phyloP scores from a whole-genome alignment of 2,329 filamentous ascomycete genomes.

The Fusarium coffeatum region DNA sequence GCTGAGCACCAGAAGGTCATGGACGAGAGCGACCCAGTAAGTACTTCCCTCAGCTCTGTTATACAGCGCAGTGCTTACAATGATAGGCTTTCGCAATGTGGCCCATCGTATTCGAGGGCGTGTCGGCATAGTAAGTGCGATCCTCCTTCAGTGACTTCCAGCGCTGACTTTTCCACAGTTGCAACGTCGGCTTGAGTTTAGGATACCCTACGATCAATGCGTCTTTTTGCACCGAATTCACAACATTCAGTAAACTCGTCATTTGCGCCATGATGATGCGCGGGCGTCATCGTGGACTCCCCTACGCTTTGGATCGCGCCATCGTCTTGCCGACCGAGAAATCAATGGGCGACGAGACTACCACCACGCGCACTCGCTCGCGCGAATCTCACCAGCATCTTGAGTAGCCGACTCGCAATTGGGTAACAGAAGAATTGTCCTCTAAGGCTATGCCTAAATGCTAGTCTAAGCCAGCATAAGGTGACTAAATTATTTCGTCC shows the following conservation, averaged over 20 bases:
- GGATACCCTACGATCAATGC: conserved; percentile 48
- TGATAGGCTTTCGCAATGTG: conserved; percentile 48
- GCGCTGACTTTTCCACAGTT: conserved; percentile 40
- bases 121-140: conserved; percentile 49
- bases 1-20: conserved; percentile 46
- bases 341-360: conserved; percentile 26
- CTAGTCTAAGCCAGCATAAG: neutral
- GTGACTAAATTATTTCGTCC: neutral
- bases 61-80: neutral
- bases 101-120: conserved; percentile 51
- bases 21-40: conserved; percentile 43
- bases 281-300: conserved; percentile 52
- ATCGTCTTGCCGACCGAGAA: conserved; percentile 49
- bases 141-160: too few relatives aligned
- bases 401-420: conserved; percentile 6
- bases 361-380: neutral
- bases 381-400: conserved; percentile 26
- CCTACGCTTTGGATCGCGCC: conserved; percentile 51
- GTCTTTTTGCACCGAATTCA: conserved; percentile 50
- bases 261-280: conserved; percentile 55
- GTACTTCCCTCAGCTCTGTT: neutral
- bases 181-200: conserved; percentile 53
- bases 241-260: conserved; percentile 51
- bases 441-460: neutral
- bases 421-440: neutral